Conservation (phyloP, 306 rosid genomes). For the Ammopiptanthus mongolicus region DNA sequence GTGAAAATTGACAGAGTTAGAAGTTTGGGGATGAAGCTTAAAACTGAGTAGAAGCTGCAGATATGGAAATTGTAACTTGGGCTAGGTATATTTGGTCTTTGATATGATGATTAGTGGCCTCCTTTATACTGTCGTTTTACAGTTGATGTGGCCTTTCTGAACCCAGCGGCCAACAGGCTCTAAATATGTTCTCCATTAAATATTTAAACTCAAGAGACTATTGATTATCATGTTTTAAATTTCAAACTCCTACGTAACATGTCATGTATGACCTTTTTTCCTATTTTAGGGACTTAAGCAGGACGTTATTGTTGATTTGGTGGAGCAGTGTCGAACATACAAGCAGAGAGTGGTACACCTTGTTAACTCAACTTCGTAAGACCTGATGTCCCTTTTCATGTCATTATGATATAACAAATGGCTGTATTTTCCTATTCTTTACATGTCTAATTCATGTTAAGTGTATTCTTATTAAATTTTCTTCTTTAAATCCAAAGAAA, state of each 20-base stretch:
- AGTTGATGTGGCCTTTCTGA: not conserved
- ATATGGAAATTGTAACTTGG: not conserved
- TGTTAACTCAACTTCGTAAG: slow-evolving; percentile 95
- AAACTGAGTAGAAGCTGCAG: not conserved
- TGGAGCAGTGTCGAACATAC: slow-evolving; percentile 82
- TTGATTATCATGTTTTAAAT: not conserved
- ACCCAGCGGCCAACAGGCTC: not conserved
- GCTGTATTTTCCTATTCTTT: not conserved
- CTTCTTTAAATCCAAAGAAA: slow-evolving; percentile 13
- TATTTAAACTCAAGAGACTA: not conserved
- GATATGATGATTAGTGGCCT: not conserved
- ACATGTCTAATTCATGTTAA: slow-evolving; percentile 9
- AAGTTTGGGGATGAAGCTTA: not conserved
- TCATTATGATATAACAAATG: not conserved
- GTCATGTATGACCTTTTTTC: slow-evolving; percentile 10
- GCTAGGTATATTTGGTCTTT: not conserved
- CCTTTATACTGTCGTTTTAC: not conserved
- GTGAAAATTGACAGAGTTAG: not conserved
- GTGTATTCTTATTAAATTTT: not conserved
- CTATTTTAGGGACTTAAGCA: slow-evolving; percentile 75
- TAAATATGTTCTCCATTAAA: not conserved
- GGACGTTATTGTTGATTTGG: slow-evolving; percentile 95
- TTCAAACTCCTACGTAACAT: not conserved
- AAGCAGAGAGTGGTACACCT: slow-evolving; percentile 98
- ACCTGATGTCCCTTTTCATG: slow-evolving; percentile 16